Evolutionary conservation across 768 basidiomycete genomes (phyloP).

Genomic region (Jaapia argillacea): DNA sequence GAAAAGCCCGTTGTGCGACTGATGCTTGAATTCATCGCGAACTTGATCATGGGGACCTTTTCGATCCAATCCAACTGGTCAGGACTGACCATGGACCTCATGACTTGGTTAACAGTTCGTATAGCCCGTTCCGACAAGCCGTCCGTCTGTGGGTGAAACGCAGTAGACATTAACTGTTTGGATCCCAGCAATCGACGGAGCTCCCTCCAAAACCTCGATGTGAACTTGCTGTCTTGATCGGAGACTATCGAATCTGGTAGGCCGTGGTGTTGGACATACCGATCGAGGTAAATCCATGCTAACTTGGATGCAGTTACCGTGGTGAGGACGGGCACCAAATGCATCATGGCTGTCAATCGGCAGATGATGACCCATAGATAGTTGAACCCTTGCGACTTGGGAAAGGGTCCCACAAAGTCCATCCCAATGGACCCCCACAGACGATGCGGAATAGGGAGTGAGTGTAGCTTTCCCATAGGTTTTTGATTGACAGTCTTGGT

Average conservation of each 20-base stretch:
- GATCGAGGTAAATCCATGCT: slow-evolving; percentile 18
- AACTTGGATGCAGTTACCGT: slow-evolving; percentile 15
- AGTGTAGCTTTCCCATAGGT: slow-evolving; percentile 17
- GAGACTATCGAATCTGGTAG: slow-evolving; percentile 20
- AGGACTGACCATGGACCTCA: slow-evolving; percentile 12
- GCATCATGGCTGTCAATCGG: slow-evolving; percentile 19
- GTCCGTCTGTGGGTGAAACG: slow-evolving; percentile 33
- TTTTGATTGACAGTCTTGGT: slow-evolving; percentile 3
- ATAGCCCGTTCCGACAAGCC: slow-evolving; percentile 21
- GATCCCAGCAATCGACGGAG: slow-evolving; percentile 8
- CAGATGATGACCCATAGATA: slow-evolving; percentile 10
- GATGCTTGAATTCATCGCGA: slow-evolving; percentile 13
- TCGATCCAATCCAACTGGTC: slow-evolving; percentile 18
- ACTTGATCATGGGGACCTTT: slow-evolving; percentile 8
- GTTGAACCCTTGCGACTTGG: slow-evolving; percentile 13
- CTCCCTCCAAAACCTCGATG: slow-evolving; percentile 18
- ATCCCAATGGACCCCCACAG: slow-evolving; percentile 27
- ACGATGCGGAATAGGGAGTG: slow-evolving; percentile 12
- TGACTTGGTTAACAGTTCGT: slow-evolving; percentile 20
- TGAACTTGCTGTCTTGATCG: slow-evolving; percentile 23
- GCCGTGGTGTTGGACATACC: slow-evolving; percentile 22
- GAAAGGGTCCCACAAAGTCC: slow-evolving; percentile 24
- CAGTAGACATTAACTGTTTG: slow-evolving; percentile 23
- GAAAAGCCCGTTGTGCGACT: slow-evolving; percentile 8
- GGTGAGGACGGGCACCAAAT: slow-evolving; percentile 19